Conservation (phyloP, 352 stramenopile species). For the Chrysophaeum taylorii region DNA sequence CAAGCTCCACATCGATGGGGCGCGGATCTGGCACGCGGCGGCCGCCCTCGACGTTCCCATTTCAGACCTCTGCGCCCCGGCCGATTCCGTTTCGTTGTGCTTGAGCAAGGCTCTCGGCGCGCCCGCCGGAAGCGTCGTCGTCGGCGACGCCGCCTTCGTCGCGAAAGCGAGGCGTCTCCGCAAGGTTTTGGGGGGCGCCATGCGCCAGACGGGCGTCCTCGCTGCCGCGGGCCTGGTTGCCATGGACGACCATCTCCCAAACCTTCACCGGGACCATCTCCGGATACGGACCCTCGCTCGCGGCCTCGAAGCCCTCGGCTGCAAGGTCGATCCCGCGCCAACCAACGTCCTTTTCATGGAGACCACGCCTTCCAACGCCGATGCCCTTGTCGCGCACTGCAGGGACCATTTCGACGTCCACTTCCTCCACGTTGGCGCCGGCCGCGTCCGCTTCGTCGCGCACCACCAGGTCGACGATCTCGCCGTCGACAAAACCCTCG, state of each 20-base stretch:
- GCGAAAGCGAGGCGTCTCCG: slow-evolving; percentile 66
- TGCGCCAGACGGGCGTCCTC: slow-evolving; percentile 87
- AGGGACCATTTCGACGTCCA: background rate
- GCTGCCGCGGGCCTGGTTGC: slow-evolving; percentile 78
- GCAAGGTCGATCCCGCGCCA: background rate
- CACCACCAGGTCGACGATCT: background rate
- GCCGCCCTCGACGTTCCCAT: slow-evolving; percentile 58
- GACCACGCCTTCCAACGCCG: background rate
- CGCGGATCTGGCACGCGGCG: slow-evolving; percentile 86
- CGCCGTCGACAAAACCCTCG: background rate
- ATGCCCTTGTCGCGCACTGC: background rate
- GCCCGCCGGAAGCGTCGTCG: slow-evolving; percentile 81
- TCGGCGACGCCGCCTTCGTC: slow-evolving; percentile 51
- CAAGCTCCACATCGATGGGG: slow-evolving; percentile 86
- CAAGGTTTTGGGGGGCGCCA: slow-evolving; percentile 91
- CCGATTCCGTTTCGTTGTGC: slow-evolving; percentile 83
- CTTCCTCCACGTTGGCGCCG: background rate
- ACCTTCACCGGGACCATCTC: slow-evolving; percentile 36
- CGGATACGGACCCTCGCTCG: background rate
- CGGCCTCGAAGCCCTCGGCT: background rate
- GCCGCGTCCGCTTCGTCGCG: background rate
- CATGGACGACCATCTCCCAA: slow-evolving; percentile 56
- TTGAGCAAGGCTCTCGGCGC: slow-evolving; percentile 89
- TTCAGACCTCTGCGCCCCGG: slow-evolving; percentile 57
- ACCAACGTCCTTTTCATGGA: slow-evolving; percentile 2